phyloP scores from a whole-genome alignment of 371 early-diverging fungal species.

The Lichtheimia corymbifera region DNA sequence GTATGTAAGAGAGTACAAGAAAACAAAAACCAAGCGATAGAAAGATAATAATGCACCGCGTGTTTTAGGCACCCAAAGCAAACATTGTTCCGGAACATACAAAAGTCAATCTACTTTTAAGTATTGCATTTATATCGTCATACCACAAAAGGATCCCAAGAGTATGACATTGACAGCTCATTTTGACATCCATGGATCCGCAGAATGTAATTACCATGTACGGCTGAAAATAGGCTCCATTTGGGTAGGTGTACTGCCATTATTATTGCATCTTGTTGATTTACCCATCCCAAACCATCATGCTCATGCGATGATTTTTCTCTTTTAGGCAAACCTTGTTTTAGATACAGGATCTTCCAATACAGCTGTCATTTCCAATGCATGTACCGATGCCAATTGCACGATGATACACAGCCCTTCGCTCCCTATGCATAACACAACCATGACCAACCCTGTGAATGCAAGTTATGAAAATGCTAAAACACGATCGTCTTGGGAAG shows the following conservation, averaged over 20 bases:
- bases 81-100: constrained; percentile 8
- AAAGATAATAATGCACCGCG: constrained; percentile 8
- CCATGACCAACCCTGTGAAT: constrained; percentile 4
- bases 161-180: constrained; percentile 13
- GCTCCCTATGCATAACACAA: constrained; percentile 9
- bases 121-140: no score
- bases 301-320: neutral
- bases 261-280: neutral
- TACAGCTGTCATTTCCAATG: constrained; percentile 21
- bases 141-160: no score
- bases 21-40: neutral
- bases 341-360: constrained; percentile 22
- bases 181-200: constrained; percentile 18
- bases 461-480: constrained; percentile 21
- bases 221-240: constrained; percentile 9
- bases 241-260: neutral
- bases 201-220: constrained; percentile 17
- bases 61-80: constrained; percentile 3
- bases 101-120: no score
- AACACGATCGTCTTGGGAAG: constrained; percentile 14
- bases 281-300: neutral
- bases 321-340: constrained; percentile 14
- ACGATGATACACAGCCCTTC: neutral
- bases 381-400: constrained; percentile 10
- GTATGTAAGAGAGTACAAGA: no score